Evolutionary conservation across 2,329 filamentous ascomycete genomes (phyloP), one percentile per base, ranked within the genome.

Genomic region (Exophiala aquamarina): DNA sequence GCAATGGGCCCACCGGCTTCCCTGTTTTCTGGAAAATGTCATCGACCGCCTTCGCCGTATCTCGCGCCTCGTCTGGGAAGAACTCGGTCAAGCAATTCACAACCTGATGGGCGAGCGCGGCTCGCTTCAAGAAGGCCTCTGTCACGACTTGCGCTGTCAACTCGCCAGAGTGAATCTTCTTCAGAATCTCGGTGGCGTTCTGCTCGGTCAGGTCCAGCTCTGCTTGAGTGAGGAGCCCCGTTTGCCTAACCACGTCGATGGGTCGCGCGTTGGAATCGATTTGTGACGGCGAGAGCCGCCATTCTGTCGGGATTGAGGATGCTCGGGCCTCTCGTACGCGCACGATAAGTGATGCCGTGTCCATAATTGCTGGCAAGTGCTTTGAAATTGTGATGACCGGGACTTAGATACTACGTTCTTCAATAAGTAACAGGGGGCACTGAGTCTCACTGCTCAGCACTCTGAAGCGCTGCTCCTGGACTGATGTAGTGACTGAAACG

Each of bases 191-290:
- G 2, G 61, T 59, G 1, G 70, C 63, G 61, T 79, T 73, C 0
- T 69, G 57, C 51, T 81, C 77, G 0, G 79, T 83, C 33, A 83
- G 79, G 0, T 66, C 61, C 17, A 82, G 57, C 50, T 83, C 78
- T 0, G 60, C 14, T 2, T 61, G 72, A 18, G 83, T 63, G 3
- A 83, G 58, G 52, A 77, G 77, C 13, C 70, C 66, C 3, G 78
- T 77, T 11, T 81, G 64, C 17, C 72, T 65, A 40, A 76, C 66
- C 19, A 77, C 66, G 41, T 68, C 34, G 36, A 50, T 42, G 9
- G 49, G 52, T 10, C 47, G 36, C 4, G 19, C 10, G 9, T 29
- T 29, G 3, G 37, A 35, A n/a, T 26, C 28, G 17, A 37, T 10
- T 13, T 41, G 41, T 14, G 42, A 36, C 20, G 50, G 43, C n/a